A percentile compares a stretch with the other conserved stretches of the same genome.
phyloP scores from a whole-genome alignment of 2,329 filamentous ascomycete genomes.

The Byssothecium circinans region DNA sequence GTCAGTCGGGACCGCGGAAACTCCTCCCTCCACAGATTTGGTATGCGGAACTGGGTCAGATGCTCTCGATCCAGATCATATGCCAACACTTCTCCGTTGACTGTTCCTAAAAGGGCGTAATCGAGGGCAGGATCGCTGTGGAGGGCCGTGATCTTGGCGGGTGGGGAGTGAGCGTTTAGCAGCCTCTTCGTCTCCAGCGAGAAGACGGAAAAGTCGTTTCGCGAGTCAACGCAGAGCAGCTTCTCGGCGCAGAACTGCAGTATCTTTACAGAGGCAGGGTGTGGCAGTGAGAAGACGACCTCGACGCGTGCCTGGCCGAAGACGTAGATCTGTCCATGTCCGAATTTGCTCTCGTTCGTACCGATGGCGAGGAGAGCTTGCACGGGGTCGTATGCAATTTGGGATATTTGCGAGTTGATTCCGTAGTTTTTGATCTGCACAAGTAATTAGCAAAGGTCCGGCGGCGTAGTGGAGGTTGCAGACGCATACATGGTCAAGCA shows the following conservation, averaged over 20 bases:
- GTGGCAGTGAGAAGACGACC: conserved; percentile 70
- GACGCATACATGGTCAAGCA: conserved; percentile 70
- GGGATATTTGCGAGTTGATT: conserved; percentile 68
- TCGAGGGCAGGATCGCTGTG: conserved; percentile 88
- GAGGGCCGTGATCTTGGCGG: conserved; percentile 73
- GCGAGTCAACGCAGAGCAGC: conserved; percentile 79
- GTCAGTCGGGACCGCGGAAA: conserved; percentile 67
- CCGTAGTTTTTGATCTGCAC: conserved; percentile 48
- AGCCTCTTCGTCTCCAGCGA: conserved; percentile 71
- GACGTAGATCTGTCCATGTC: conserved; percentile 84
- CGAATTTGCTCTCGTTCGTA: conserved; percentile 84
- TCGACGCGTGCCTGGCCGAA: conserved; percentile 81
- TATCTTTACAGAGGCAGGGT: conserved; percentile 72
- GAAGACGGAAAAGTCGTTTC: conserved; percentile 83
- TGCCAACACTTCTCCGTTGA: conserved; percentile 83
- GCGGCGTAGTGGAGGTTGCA: conserved; percentile 11
- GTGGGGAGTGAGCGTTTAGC: conserved; percentile 71
- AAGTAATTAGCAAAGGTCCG: conserved; percentile 1
- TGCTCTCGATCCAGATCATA: conserved; percentile 86
- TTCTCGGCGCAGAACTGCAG: conserved; percentile 86
- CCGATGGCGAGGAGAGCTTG: conserved; percentile 92
- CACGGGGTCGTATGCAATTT: conserved; percentile 86
- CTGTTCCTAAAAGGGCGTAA: conserved; percentile 84
- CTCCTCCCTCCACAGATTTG: conserved; percentile 80
- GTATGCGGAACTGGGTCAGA: conserved; percentile 76